Base-by-base conservation (phyloP, 805 yeast genomes). In the Candida mattraensis region DNA sequence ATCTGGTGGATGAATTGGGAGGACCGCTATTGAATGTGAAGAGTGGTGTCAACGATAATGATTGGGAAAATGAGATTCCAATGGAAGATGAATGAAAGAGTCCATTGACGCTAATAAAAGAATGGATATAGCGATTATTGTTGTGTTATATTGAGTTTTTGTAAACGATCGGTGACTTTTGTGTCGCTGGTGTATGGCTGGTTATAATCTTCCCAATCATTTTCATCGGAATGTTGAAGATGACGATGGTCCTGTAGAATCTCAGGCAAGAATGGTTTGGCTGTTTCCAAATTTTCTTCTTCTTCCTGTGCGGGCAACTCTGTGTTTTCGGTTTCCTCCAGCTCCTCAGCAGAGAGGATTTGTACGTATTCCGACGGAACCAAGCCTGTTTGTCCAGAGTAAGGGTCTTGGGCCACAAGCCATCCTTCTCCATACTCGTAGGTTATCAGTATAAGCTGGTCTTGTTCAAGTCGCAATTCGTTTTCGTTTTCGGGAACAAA, bases 401-500 rank as follows among this genome's bases (percentile, higher is more conserved):
- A 69, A 1, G 86, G 82, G 52, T 87, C 88, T 49, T 77, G 80
- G 0, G 97, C 98, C 33, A 93, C 97, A 3, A 93, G 72, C 99
- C 99, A 93, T 6, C 99, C 99, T 58, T 91, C 97, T 17, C 98
- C 98, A 58, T 91, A 96, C 39, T 94, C 77, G 59, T 89, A 91
- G 40, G 83, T 78, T 19, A 93, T 83, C 76, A 88, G 82, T 2
- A 93, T 77, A 10, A 77, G 60, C 61, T 93, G 97, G 22, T 96
- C 95, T 50, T 83, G 94, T 10, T 54, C 62, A 20, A 93, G 64
- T 8, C 72, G 76, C 28, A 89, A 76, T 54, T 93, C 99, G 60
- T 93, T 93, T 50, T 87, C 96, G 59, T 93, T 93, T 57, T 93
- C 98, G 0, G 98, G 96, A 27, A 66, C 72, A 55, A 93, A 93